Conservation (phyloP, 1,284 basidiomycete species). For the Apiotrichum laibachii region DNA sequence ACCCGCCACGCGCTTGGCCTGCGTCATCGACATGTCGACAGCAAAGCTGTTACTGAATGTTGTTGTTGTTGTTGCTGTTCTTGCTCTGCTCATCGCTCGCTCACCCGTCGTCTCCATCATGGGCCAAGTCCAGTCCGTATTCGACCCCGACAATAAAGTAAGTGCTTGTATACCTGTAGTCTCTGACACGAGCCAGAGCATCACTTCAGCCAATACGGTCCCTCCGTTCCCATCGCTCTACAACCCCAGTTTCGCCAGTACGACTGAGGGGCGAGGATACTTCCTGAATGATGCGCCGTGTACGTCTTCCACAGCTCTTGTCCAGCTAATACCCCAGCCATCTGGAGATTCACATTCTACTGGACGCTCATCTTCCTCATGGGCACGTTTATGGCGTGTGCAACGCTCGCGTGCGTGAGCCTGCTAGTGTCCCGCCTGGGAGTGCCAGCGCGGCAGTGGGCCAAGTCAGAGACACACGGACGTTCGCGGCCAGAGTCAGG, state of each 20-base stretch:
- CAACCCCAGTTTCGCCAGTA: conserved; percentile 50
- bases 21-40: no score
- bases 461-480: not conserved
- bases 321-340: conserved; percentile 54
- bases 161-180: not conserved
- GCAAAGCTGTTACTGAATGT: no score
- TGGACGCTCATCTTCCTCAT: conserved; percentile 76
- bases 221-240: conserved; percentile 58
- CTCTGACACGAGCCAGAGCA: conserved; percentile 5
- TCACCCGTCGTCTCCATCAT: conserved; percentile 14
- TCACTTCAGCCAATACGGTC: conserved; percentile 28
- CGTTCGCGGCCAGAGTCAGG: not conserved
- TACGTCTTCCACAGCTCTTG: conserved; percentile 15
- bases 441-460: not conserved
- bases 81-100: no score
- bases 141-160: conserved; percentile 23
- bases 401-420: conserved; percentile 65
- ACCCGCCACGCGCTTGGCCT: no score
- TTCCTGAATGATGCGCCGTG: conserved; percentile 53
- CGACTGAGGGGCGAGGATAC: conserved; percentile 31
- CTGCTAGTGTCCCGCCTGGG: conserved; percentile 58
- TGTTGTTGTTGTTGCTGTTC: not conserved
- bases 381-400: conserved; percentile 66
- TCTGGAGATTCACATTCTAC: conserved; percentile 78
- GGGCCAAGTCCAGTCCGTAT: conserved; percentile 35